phyloP scores from a whole-genome alignment of 1,284 basidiomycete genomes.

The Porogramme epimiltina region DNA sequence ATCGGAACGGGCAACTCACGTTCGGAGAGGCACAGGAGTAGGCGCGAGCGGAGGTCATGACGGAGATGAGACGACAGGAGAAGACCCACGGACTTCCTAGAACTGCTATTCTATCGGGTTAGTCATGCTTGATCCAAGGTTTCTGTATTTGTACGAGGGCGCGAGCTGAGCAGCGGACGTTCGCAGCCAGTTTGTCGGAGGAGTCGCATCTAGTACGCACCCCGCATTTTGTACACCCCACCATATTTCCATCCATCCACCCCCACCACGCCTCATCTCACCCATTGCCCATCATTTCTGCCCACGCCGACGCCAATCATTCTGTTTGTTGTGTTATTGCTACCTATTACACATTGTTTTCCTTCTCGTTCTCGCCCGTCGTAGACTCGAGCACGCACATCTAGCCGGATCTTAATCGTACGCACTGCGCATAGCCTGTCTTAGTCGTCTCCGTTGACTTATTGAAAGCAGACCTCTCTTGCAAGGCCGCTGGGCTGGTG shows the following conservation, averaged over 20 bases:
- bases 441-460: constrained; percentile 10
- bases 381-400: constrained; percentile 7
- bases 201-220: constrained; percentile 21
- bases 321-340: constrained; percentile 25
- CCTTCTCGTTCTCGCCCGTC: constrained; percentile 7
- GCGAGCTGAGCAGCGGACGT: constrained; percentile 19
- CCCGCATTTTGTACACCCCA: constrained; percentile 20
- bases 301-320: constrained; percentile 9
- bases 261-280: constrained; percentile 1
- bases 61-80: neutral
- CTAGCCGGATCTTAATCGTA: constrained; percentile 19
- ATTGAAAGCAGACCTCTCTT: constrained; percentile 1
- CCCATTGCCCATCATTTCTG: neutral
- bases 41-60: constrained; percentile 46
- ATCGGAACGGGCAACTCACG: constrained; percentile 49
- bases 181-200: constrained; percentile 16
- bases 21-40: constrained; percentile 57
- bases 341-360: constrained; percentile 14
- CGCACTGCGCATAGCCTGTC: constrained; percentile 6
- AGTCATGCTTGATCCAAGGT: constrained; percentile 22
- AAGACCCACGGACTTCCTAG: constrained; percentile 1
- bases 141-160: constrained; percentile 23
- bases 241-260: constrained; percentile 2
- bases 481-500: neutral
- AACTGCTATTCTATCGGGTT: constrained; percentile 12